Base-by-base conservation (phyloP, 2,329 filamentous ascomycete genomes). In the Daldinia eschscholtzii region DNA sequence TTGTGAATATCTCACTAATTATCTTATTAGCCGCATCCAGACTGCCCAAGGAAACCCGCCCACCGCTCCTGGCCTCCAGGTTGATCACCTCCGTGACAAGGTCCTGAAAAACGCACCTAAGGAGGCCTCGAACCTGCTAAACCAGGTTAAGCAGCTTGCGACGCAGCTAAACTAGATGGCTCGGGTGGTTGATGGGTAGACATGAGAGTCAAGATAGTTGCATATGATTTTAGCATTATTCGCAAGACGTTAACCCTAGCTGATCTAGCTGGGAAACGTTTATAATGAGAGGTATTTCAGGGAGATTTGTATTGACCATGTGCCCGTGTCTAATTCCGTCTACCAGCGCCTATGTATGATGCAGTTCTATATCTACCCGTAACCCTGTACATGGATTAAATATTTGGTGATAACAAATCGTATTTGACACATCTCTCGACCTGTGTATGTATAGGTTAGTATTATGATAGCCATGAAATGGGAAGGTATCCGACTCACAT, bases 391-490 rank as follows among this genome's bases (percentile, higher is more conserved):
- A 20, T 58, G 28, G 37, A 57, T 73, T 82, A 97, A 71, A 97
- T 89, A 83, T 97, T 97, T 2, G 94, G 94, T 56, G 93, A 93
- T 68, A 98, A 83, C 71, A 93, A 86, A 80, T 98, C 94, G 74
- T 95, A 97, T 79, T 94, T 96, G 75, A 98, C 94, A 79, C 93
- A 97, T 76, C 88, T 87, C 80, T 97, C 94, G 37, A 95, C 92
- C 90, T 92, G 30, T 28, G 18, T 5, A 1, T 42, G 20, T 35
- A 5, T 20, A 28, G 63, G 64, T 39, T 35, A 59, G 57, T 15
- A 26, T 57, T 57, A 10, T 55, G 66, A 70, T 52, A 69, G n/a
- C 68, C 52, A 41, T 30, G 48, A 41, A 18, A 6, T 37, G 12
- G 4, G 20, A 23, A 61, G 26, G 23, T 35, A 44, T 18, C 12